A percentile compares a stretch with the other conserved stretches of the same genome.
Conservation (phyloP, 768 basidiomycete species). For the Psilocybe cubensis region DNA sequence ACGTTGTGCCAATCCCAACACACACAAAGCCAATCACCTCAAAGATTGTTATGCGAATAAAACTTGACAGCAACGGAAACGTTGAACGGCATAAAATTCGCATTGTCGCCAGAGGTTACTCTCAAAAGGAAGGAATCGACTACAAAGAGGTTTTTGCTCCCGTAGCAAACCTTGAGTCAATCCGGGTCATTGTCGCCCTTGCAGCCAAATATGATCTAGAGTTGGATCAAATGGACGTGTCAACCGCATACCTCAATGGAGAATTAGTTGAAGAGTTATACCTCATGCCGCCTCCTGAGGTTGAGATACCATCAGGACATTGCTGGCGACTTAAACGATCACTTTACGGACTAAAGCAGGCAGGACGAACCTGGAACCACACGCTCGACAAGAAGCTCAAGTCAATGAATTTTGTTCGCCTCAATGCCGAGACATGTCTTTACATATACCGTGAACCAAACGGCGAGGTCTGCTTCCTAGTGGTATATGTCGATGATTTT, state of each 20-base stretch:
- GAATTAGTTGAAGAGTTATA: conserved; percentile 21
- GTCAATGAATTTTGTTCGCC: conserved; percentile 5
- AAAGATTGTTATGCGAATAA: conserved; percentile 11
- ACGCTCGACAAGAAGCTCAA: conserved; percentile 13
- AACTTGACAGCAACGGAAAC: conserved; percentile 14
- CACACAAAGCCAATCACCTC: conserved; percentile 14
- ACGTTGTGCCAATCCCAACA: conserved; percentile 7
- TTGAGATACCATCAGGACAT: conserved; percentile 4
- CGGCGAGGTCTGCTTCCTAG: conserved; percentile 9
- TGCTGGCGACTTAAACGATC: conserved; percentile 19
- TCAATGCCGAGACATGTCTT: conserved; percentile 12
- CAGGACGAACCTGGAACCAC: conserved; percentile 10
- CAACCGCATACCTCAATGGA: conserved; percentile 23
- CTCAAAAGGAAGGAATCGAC: conserved; percentile 17
- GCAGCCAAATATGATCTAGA: conserved; percentile 19
- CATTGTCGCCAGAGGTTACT: conserved; percentile 18
- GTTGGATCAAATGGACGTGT: conserved; percentile 24
- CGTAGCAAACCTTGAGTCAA: conserved; percentile 18
- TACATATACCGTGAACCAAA: conserved; percentile 1
- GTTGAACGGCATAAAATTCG: conserved; percentile 14
- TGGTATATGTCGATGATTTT: conserved; percentile 11
- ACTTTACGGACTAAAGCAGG: conserved; percentile 22
- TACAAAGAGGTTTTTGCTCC: conserved; percentile 20
- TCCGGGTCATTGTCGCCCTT: conserved; percentile 18
- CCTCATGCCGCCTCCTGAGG: conserved; percentile 11